These are phyloP conservation scores for Gossypium raimondii DNA, from an alignment of 345 rosid species.

Conservation along the genomic window DNA sequence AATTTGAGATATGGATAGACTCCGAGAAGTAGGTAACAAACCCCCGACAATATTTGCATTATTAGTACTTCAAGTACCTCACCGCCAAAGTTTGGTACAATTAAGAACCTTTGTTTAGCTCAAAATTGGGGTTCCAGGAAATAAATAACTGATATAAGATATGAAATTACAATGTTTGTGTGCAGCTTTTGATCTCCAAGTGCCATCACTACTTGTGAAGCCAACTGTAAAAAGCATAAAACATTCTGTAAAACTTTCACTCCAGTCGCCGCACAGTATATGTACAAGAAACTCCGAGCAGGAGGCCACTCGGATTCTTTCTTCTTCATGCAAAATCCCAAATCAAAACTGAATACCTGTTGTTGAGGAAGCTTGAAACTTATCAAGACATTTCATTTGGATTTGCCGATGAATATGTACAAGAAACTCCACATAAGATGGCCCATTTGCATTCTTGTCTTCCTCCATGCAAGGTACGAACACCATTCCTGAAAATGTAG, in stretches of 20 bases:
- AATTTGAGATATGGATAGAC: too few species aligned
- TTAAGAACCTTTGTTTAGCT: background rate
- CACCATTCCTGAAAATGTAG: conserved; percentile 50
- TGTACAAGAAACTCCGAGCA: conserved; percentile 11
- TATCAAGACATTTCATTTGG: conserved; percentile 67
- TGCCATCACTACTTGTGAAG: background rate
- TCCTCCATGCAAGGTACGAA: conserved; percentile 76
- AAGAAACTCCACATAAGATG: conserved; percentile 85
- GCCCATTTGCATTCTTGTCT: conserved; percentile 68
- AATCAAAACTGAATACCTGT: conserved; percentile 12
- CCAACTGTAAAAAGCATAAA: background rate
- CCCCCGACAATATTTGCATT: background rate
- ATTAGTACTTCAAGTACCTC: background rate
- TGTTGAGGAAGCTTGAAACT: background rate
- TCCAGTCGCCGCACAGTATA: background rate
- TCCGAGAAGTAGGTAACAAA: background rate
- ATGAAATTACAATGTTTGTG: background rate
- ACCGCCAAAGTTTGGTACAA: background rate
- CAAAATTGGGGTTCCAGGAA: background rate
- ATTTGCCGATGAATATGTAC: conserved; percentile 85
- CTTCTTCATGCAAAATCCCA: background rate
- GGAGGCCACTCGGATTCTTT: background rate
- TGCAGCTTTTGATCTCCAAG: background rate
- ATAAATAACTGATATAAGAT: background rate
- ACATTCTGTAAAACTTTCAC: background rate